Base-by-base conservation (phyloP, 768 basidiomycete species). In the Amylocystis lapponica region DNA sequence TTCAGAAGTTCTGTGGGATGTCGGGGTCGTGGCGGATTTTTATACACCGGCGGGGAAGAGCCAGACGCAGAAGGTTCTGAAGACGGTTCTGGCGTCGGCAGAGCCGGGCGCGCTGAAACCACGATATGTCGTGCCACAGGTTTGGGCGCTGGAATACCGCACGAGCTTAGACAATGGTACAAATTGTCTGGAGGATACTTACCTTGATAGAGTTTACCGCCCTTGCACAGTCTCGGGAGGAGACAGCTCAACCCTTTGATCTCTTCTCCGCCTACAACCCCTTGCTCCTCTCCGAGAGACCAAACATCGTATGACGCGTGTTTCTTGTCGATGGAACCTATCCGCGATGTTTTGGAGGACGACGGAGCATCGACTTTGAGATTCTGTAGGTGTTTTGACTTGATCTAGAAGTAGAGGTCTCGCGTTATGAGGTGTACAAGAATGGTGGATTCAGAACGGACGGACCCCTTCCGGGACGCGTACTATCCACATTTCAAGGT, bases 401-500 rank as follows among this genome's bases (percentile, higher is more conserved):
- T 82, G 27, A 89, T 59, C 86, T 88, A 26, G 31, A 23, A 7
- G 22, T 12, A 25, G 13, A 42, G 36, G 32, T 7, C 13, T 37
- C 23, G 27, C 16, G 14, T 22, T 34, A 38, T 6, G 19, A 38
- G 33, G 26, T 12, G 17, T 23, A n/a, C 5, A 30, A 30, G 4
- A 29, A 19, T 21, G 9, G 4, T 20, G 5, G 7, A 43, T n/a
- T n/a, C n/a, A n/a, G n/a, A n/a, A n/a, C n/a, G 25, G 17, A 66
- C 82, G 46, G 56, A 87, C 86, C 29, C 71, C 71, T 11, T 81
- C 76, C 19, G 86, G 86, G 13, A 79, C 74, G 10, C 86, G 75
- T 27, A 88, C 72, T 11, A 86, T 62, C 76, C 84, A 87, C 8
- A 89, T 52, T 51, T 89, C 85, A 9, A 77, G 53, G 46, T 86